These are phyloP conservation scores for Closterium sp. DNA, from an alignment of 139 green algal species.

Conservation along the genomic window DNA sequence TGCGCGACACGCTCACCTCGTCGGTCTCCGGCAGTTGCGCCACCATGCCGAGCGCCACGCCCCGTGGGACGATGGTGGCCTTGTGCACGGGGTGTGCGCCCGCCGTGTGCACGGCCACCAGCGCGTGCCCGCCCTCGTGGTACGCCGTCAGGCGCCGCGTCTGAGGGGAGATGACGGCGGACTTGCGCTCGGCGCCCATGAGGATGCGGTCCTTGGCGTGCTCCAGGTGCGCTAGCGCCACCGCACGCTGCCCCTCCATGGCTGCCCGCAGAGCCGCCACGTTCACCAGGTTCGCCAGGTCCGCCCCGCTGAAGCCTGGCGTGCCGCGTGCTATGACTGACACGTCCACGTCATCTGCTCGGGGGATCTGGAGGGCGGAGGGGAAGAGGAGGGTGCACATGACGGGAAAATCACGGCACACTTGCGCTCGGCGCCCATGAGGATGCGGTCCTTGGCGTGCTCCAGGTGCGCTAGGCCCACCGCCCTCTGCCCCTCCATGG, in stretches of 20 bases:
- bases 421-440: too few species aligned
- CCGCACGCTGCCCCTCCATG: conserved; percentile 69
- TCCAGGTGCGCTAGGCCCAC: too few species aligned
- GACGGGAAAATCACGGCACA: too few species aligned
- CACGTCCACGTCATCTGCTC: conserved; percentile 68
- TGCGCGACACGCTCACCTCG: conserved; percentile 73
- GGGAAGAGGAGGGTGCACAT: too few species aligned
- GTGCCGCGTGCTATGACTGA: conserved; percentile 81
- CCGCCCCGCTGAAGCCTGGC: conserved; percentile 86
- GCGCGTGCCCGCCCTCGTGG: conserved; percentile 93
- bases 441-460: too few species aligned
- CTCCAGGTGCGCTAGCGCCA: conserved; percentile 57
- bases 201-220: conserved; percentile 86
- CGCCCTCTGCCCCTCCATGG: too few species aligned
- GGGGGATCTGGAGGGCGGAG: conserved; percentile 33
- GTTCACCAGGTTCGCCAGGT: conserved; percentile 86
- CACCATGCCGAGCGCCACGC: conserved; percentile 92
- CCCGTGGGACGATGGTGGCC: conserved; percentile 88
- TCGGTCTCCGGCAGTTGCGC: conserved; percentile 92
- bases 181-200: conserved; percentile 96
- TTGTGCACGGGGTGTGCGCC: conserved; percentile 85
- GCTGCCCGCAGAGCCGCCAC: conserved; percentile 88
- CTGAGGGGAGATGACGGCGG: conserved; percentile 83
- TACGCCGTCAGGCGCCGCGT: conserved; percentile 86
- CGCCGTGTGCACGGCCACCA: conserved; percentile 86